Evolutionary conservation across 305 asterid species (phyloP).

Genomic region (Vinca major): DNA sequence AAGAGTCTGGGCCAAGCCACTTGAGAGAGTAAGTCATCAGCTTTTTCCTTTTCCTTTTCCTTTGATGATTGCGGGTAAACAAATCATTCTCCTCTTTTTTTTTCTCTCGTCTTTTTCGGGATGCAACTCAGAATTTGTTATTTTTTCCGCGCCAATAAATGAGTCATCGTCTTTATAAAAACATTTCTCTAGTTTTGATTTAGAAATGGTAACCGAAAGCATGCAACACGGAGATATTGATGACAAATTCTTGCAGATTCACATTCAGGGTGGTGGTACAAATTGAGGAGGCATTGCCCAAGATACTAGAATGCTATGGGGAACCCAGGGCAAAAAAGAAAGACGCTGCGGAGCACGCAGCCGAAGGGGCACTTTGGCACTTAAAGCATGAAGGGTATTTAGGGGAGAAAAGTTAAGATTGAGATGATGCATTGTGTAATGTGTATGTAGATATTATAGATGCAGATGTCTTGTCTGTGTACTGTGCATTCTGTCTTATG

Average conservation of each 20-base stretch:
- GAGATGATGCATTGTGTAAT: not conserved
- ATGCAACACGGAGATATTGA: not conserved
- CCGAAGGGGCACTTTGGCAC: constrained; percentile 79
- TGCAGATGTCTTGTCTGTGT: not conserved
- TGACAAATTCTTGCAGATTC: constrained; percentile 38
- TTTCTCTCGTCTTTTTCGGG: not conserved
- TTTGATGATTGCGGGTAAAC: not conserved
- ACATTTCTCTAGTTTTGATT: not conserved
- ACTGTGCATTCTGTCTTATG: not conserved
- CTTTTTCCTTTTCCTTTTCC: not conserved
- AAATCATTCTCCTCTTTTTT: too few species aligned
- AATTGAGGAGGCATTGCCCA: constrained; percentile 36
- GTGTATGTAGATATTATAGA: not conserved
- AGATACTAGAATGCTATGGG: constrained; percentile 53
- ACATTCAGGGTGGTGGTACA: constrained; percentile 45
- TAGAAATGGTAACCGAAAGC: not conserved
- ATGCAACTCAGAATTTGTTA: not conserved
- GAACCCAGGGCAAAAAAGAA: constrained; percentile 51
- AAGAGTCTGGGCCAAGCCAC: constrained; percentile 71
- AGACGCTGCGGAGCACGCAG: constrained; percentile 80
- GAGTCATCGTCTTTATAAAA: not conserved
- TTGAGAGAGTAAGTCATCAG: constrained; percentile 58
- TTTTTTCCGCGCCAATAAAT: not conserved
- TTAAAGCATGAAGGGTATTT: constrained; percentile 47
- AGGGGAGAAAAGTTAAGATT: constrained; percentile 13